Evolutionary conservation across 805 yeast genomes (phyloP), one percentile per base, ranked within the genome.

Genomic region (Wickerhamomyces tratensis): DNA sequence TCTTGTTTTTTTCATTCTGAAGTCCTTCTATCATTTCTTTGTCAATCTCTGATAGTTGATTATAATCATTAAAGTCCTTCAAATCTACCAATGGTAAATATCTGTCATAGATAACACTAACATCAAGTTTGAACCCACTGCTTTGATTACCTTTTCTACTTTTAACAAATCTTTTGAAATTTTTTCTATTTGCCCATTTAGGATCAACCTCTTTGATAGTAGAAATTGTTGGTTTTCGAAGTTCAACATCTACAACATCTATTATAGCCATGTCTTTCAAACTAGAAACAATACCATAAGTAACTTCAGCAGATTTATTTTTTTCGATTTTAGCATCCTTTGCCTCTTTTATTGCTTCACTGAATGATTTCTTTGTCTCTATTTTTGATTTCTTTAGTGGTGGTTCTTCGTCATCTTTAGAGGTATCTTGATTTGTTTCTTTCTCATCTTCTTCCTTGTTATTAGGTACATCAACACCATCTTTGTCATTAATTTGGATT

Each of bases 111-210:
- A 36, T 39, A 11, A 38, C 44, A 31, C 47, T 50, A 25, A 47
- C 54, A n/a, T 52, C 54, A 11, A 43, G n/a, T 31, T 9, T 37
- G 33, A 12, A 11, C 8, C 14, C 31, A 12, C 5, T 8, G 25
- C n/a, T 25, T 10, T 13, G 15, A 13, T 7, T 20, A 12, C 25
- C 39, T 13, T 48, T 51, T 43, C 57, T 44, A 26, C 47, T 48
- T 40, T 67, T 67, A 3, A 56, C 58, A 52, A 70, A 70, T 5
- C 46, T 55, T 42, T 70, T 70, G 46, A 63, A 69, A 46, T 69
- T 68, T 44, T 61, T 67, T 11, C 71, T 47, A 1, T 54, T 57
- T 20, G 49, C 41, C 63, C 67, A 59, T 14, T 48, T 49, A 1
- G 47, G 43, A 35, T 46, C 30, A 4, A 27, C 30, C 10, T 43